Base-by-base conservation (phyloP, 257 asterid genomes). In the Linderniella brevidens region DNA sequence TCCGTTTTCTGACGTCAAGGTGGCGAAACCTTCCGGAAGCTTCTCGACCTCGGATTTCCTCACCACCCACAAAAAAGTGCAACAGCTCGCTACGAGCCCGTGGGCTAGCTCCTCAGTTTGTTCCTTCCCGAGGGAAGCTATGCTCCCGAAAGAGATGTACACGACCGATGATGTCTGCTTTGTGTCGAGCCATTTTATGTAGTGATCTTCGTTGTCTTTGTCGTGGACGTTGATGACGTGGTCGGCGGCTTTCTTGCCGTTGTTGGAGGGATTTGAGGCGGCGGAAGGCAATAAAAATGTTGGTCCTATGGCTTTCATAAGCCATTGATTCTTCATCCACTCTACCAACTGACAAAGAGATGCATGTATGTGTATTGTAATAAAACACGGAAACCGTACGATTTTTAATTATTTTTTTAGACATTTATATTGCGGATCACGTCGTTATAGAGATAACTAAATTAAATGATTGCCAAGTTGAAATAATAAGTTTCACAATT, bases 41-140 rank as follows among this genome's bases (percentile, higher is more conserved):
- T 68, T 67, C 16, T 17, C 36, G 46, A 37, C 54, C 47, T 72
- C 73, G 0, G 57, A 37, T 12, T 41, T 58, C 53, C 79, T 46
- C 9, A 72, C 70, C 1, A 72, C 73, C 79, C 62, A 60, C 35
- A 68, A 35, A 35, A 61, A 43, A 48, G 39, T 4, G 16, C 57
- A 65, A 17, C 51, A 15, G 60, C 67, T 65, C 57, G 37, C 32
- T 8, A 48, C 36, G 19, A 65, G 64, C 46, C 64, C 67, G 25
- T 14, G 37, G 19, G 67, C 73, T 6, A 68, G 19, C 10, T 72
- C 79, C 53, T 59, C 64, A 56, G 64, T 72, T 47, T 72, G 73
- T 29, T 36, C 32, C 49, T 41, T 20, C 0, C 35, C 51, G 1
- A 58, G 44, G 11, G 11, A 11, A 1, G 29, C 39, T 1, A 66